Evolutionary conservation across 345 rosid species (phyloP).

Genomic region (Citrus glauca): DNA sequence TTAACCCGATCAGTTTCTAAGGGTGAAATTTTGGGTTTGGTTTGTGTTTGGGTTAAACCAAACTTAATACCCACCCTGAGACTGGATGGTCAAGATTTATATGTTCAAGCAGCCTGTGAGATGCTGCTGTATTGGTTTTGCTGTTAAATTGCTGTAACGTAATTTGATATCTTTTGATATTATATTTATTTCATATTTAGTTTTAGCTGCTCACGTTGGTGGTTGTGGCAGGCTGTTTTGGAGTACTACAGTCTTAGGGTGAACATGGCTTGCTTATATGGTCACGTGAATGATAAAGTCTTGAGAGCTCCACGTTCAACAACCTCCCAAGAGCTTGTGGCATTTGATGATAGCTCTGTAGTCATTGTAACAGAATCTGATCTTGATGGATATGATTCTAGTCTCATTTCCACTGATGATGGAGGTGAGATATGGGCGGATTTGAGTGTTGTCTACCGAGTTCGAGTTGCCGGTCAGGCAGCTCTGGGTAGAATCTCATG

Average conservation of each 20-base stretch:
- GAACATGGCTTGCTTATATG: constrained; percentile 23
- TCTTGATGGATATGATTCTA: constrained; percentile 65
- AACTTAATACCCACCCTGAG: not conserved
- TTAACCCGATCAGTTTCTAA: too few relatives aligned
- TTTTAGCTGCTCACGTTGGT: not conserved
- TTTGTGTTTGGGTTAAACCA: too few relatives aligned
- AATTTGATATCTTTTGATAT: not conserved
- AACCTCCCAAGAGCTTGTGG: constrained; percentile 34
- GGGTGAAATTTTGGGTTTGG: too few relatives aligned
- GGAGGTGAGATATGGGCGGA: constrained; percentile 60
- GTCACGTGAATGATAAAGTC: constrained; percentile 23
- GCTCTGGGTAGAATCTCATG: constrained; percentile 76
- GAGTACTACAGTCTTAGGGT: constrained; percentile 59
- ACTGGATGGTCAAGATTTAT: not conserved
- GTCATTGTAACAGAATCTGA: constrained; percentile 83
- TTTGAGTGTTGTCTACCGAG: constrained; percentile 60
- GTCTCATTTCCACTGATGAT: constrained; percentile 23
- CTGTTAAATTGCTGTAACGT: too few relatives aligned
- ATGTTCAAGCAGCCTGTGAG: not conserved
- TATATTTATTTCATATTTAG: not conserved
- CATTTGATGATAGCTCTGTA: constrained; percentile 78
- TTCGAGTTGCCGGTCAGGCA: constrained; percentile 58
- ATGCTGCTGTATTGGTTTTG: not conserved
- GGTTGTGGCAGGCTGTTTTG: constrained; percentile 69
- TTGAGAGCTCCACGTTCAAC: constrained; percentile 20